A percentile compares a stretch with the other conserved stretches of the same genome.
phyloP scores from a whole-genome alignment of 1,284 basidiomycete species.

The Sanghuangporus baumii region DNA sequence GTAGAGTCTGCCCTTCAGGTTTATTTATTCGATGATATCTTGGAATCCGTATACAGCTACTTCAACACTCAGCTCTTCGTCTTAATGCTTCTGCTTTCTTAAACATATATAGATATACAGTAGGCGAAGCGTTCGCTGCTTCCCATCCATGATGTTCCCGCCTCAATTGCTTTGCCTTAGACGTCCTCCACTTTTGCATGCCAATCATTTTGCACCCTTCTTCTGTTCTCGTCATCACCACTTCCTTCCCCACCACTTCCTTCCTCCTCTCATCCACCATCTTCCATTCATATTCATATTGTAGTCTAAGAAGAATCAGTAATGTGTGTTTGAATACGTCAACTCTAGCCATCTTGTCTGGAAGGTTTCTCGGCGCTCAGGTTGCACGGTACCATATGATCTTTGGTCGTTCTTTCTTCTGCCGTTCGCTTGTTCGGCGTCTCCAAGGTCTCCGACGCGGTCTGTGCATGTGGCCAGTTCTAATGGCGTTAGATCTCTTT shows the following conservation, averaged over 20 bases:
- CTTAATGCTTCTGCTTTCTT: not conserved
- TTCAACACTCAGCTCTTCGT: not conserved
- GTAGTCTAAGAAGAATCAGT: not conserved
- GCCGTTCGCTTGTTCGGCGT: too few relatives aligned
- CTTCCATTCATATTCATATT: not conserved
- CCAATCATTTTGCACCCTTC: not conserved
- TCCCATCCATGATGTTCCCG: too few relatives aligned
- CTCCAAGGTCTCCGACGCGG: too few relatives aligned
- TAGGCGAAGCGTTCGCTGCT: not conserved
- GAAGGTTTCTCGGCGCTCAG: too few relatives aligned
- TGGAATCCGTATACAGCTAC: not conserved
- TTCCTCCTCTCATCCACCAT: not conserved
- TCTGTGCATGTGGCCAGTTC: too few relatives aligned
- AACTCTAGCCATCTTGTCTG: too few relatives aligned
- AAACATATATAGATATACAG: not conserved
- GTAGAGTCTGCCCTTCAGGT: not conserved
- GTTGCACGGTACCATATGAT: too few relatives aligned
- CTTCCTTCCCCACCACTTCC: too few relatives aligned
- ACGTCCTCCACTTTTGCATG: not conserved
- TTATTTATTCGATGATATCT: not conserved
- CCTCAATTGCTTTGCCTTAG: not conserved
- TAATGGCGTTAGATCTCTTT: too few relatives aligned
- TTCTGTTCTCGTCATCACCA: not conserved
- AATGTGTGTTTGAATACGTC: not conserved
- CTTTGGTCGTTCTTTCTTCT: too few relatives aligned